Base-by-base conservation (phyloP, 345 rosid species). In the Geranium brycei region DNA sequence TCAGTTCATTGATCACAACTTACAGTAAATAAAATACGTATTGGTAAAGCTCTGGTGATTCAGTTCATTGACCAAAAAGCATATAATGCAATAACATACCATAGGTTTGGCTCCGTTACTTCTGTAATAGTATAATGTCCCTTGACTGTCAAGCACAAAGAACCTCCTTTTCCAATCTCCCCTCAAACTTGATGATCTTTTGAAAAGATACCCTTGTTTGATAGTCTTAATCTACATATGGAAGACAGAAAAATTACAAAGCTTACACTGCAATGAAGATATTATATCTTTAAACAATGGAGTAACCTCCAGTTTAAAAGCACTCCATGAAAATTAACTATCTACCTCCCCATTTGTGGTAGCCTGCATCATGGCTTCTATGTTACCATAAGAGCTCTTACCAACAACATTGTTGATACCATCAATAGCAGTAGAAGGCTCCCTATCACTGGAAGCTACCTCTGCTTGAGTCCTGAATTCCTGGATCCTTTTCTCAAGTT, bases 161-260 rank as follows among this genome's bases (percentile, higher is more conserved):
- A 87, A 91, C 68, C 91, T 84, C 75, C 95, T 86, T 71, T 91
- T 87, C 95, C 95, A 91, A 59, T 86, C 92, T 63, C 82, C 81
- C 73, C 87, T 87, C 68, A 74, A 73, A 71, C 80, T 75, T 67
- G 97, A 82, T 19, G 97, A 79, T 62, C 89, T 82, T 71, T 86
- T 87, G 61, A 86, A 71, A 57, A 91, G 84, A 82, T 91, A 91
- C 51, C 97, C 97, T 64, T 86, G 90, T 66, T 86, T 87, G 68
- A 84, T 81, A 31, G 77, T 85, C 69, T 74, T 80, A 69, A 82
- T 78, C 86, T 83, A 71, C 31, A 63, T 17, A 66, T 63, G 14
- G 67, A 69, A 68, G 41, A 64, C 28, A 68, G 63, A 35, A 4
- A 35, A 35, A 35, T 35, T 23, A 23, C 28, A 23, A 5, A 38